These are phyloP conservation scores for Linum usitatissimum DNA, from an alignment of 345 rosid genomes.

Conservation along the genomic window DNA sequence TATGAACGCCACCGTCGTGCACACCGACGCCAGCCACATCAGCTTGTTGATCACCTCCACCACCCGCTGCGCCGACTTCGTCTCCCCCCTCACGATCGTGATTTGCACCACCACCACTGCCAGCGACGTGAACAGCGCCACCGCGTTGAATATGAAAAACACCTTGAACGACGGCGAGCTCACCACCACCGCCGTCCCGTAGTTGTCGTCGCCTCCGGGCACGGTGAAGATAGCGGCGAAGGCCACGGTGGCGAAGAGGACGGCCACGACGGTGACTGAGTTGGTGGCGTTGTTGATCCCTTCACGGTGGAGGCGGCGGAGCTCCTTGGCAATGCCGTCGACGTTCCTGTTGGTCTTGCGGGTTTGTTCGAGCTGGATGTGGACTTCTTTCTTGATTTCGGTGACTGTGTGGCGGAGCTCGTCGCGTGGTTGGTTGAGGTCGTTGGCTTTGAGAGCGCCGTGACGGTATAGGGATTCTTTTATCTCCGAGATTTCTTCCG, in stretches of 20 bases:
- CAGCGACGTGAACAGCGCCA: slow-evolving; percentile 75
- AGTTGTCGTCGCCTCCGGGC: slow-evolving; percentile 61
- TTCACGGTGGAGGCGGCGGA: slow-evolving; percentile 62
- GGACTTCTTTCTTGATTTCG: slow-evolving; percentile 72
- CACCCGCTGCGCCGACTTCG: slow-evolving; percentile 66
- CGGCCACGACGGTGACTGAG: slow-evolving; percentile 82
- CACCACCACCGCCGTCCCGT: slow-evolving; percentile 51
- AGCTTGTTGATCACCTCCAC: slow-evolving; percentile 78
- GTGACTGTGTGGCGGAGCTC: slow-evolving; percentile 71
- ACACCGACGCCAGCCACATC: slow-evolving; percentile 94
- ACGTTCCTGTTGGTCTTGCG: slow-evolving; percentile 73
- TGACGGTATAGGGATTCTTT: slow-evolving; percentile 42
- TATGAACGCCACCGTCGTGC: slow-evolving; percentile 65
- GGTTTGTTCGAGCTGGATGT: slow-evolving; percentile 79
- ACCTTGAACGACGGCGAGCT: slow-evolving; percentile 41
- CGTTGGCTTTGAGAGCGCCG: slow-evolving; percentile 68
- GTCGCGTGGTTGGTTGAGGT: slow-evolving; percentile 67
- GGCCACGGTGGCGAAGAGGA: slow-evolving; percentile 89
- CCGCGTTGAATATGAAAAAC: slow-evolving; percentile 59
- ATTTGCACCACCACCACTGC: slow-evolving; percentile 92
- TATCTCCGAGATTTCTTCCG: slow-evolving; percentile 57
- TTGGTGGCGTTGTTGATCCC: slow-evolving; percentile 85
- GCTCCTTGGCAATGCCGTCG: slow-evolving; percentile 65
- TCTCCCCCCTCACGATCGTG: slow-evolving; percentile 76
- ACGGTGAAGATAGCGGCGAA: slow-evolving; percentile 76